These are phyloP conservation scores for Vanderwaltozyma polyspora DNA, from an alignment of 805 yeast genomes.

Conservation along the genomic window DNA sequence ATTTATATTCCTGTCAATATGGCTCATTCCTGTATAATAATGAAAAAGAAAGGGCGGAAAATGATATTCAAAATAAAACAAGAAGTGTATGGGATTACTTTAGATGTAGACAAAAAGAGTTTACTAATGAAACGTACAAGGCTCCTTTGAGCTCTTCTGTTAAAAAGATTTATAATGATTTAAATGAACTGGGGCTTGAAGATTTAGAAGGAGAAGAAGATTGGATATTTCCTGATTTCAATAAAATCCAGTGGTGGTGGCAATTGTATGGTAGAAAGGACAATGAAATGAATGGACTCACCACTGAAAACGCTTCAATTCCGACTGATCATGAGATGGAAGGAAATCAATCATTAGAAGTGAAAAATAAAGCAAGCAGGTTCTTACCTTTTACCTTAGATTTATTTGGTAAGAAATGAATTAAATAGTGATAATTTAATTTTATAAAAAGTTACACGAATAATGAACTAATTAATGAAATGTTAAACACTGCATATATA, in stretches of 20 bases:
- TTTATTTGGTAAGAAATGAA: constrained; percentile 10
- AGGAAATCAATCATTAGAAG: neutral
- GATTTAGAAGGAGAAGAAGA: constrained; percentile 19
- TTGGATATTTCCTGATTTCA: constrained; percentile 40
- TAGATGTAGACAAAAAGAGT: constrained; percentile 60
- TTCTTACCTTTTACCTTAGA: constrained; percentile 12
- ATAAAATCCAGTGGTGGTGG: constrained; percentile 72
- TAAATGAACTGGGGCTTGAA: too few species aligned
- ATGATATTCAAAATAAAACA: constrained; percentile 37
- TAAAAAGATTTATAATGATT: too few species aligned
- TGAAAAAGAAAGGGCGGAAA: constrained; percentile 50
- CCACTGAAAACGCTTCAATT: neutral
- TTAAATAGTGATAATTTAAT: neutral
- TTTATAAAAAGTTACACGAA: too few species aligned
- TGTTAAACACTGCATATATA: too few species aligned
- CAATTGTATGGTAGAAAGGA: constrained; percentile 71
- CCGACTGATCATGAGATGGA: too few species aligned
- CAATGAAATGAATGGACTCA: constrained; percentile 44
- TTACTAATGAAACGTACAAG: constrained; percentile 41
- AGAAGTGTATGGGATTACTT: constrained; percentile 92
- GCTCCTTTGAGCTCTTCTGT: constrained; percentile 1
- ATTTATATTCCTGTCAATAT: constrained; percentile 86
- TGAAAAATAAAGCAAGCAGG: neutral
- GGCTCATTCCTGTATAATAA: constrained; percentile 77
- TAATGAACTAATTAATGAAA: too few species aligned